Percentiles rank a stretch among this genome's conserved stretches.
Evolutionary conservation across 495 filamentous ascomycete genomes (phyloP).

Genomic region (Paragyromitra xinjiangensis): DNA sequence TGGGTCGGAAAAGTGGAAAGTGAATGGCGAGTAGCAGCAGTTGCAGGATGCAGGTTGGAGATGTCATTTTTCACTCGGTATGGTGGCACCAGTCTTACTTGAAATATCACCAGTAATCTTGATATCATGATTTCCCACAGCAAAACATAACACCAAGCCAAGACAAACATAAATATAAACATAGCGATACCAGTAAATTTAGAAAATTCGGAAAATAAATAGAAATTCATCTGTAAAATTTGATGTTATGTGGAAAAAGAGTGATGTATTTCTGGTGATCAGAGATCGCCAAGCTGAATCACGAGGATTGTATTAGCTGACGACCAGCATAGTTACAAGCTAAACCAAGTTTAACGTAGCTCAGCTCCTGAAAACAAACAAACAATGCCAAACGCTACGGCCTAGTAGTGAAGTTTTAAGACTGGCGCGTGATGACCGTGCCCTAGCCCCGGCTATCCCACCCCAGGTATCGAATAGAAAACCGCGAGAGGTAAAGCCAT

Average conservation of each 20-base stretch:
- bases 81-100: constrained; percentile 15
- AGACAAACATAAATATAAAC: neutral
- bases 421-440: neutral
- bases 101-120: constrained; percentile 3
- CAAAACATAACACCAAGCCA: neutral
- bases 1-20: neutral
- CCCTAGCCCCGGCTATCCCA: neutral
- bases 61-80: constrained; percentile 2
- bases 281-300: neutral
- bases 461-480: neutral
- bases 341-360: neutral
- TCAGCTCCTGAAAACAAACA: neutral
- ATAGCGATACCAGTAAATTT: neutral
- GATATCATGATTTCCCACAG: neutral
- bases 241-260: neutral
- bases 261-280: neutral
- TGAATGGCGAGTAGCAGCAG: neutral
- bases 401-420: neutral
- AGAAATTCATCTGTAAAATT: neutral
- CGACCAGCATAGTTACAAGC: neutral
- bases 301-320: neutral
- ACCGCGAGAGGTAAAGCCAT: neutral
- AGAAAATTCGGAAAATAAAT: neutral
- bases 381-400: neutral
- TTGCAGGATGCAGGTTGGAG: neutral